phyloP scores from a whole-genome alignment of 2,329 filamentous ascomycete genomes.

The Hypoxylon sp. region DNA sequence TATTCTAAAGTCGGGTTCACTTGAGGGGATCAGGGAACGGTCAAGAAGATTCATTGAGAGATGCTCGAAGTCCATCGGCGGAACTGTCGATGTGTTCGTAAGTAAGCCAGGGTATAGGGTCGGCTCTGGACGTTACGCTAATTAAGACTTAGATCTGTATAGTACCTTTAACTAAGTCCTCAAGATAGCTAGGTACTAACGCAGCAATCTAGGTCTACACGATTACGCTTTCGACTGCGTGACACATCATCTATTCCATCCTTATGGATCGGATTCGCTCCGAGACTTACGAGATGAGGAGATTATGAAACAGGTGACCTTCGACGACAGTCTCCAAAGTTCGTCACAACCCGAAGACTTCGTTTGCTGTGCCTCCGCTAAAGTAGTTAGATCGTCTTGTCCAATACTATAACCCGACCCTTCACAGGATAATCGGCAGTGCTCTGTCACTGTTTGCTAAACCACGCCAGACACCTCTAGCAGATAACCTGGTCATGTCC shows the following conservation, averaged over 20 bases:
- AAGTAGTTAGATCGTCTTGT: constrained; percentile 69
- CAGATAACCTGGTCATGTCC: constrained; percentile 71
- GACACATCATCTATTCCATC: constrained; percentile 78
- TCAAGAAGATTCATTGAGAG: constrained; percentile 69
- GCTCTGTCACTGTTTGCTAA: constrained; percentile 65
- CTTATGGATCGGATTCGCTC: constrained; percentile 73
- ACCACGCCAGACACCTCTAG: constrained; percentile 70
- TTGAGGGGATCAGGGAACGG: constrained; percentile 71
- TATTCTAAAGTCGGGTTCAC: constrained; percentile 68
- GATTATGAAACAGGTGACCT: constrained; percentile 78
- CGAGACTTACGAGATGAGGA: constrained; percentile 68
- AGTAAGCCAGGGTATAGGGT: constrained; percentile 41
- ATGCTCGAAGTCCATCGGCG: constrained; percentile 62
- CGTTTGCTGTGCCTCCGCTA: not conserved
- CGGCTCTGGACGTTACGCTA: constrained; percentile 27
- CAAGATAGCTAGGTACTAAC: constrained; percentile 36
- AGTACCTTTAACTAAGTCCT: not conserved
- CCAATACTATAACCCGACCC: constrained; percentile 68
- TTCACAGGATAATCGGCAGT: constrained; percentile 64
- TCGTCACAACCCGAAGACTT: constrained; percentile 49
- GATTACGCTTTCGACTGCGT: constrained; percentile 79
- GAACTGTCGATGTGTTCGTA: constrained; percentile 74
- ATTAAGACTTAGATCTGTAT: constrained; percentile 48
- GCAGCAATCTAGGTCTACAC: constrained; percentile 62
- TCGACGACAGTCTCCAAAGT: constrained; percentile 78